Evolutionary conservation across 2,329 filamentous ascomycete genomes (phyloP).

Genomic region (Arthrinium phaeospermum): DNA sequence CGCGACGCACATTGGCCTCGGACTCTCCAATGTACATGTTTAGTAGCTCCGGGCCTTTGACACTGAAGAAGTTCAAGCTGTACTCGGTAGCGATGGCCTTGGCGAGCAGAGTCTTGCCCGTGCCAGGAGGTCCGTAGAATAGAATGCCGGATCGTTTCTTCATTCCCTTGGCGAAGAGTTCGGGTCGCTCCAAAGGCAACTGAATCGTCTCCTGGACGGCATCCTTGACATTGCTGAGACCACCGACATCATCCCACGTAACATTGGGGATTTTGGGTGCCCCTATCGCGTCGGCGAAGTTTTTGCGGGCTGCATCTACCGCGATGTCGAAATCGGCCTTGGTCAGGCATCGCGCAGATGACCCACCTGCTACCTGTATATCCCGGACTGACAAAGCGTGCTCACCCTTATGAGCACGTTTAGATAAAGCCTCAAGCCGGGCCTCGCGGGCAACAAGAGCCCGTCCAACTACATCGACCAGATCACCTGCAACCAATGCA

Average conservation of each 20-base stretch:
- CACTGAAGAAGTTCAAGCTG: slow-evolving; percentile 91
- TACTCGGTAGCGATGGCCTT: slow-evolving; percentile 95
- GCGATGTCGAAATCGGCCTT: slow-evolving; percentile 89
- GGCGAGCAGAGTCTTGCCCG: slow-evolving; percentile 89
- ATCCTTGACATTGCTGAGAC: slow-evolving; percentile 91
- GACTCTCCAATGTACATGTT: slow-evolving; percentile 98
- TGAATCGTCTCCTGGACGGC: slow-evolving; percentile 98
- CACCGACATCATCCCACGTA: slow-evolving; percentile 94
- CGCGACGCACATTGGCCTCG: slow-evolving; percentile 87
- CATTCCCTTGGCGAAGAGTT: slow-evolving; percentile 96
- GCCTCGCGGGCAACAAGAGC: slow-evolving; percentile 78
- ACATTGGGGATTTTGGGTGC: slow-evolving; percentile 98
- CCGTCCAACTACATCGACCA: slow-evolving; percentile 92
- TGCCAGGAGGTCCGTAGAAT: slow-evolving; percentile 90
- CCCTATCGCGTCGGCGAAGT: slow-evolving; percentile 96
- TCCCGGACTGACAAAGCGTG: slow-evolving; percentile 72
- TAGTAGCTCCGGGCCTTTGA: slow-evolving; percentile 88
- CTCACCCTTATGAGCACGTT: slow-evolving; percentile 44
- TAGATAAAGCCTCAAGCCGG: slow-evolving; percentile 76
- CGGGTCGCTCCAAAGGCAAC: slow-evolving; percentile 85
- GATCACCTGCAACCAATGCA: slow-evolving; percentile 89
- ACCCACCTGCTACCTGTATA: slow-evolving; percentile 85
- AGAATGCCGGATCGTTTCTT: slow-evolving; percentile 95
- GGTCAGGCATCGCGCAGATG: slow-evolving; percentile 77
- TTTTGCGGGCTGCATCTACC: slow-evolving; percentile 94